Conservation (phyloP, 1,284 basidiomycete genomes). For the Hemileia vastatrix region DNA sequence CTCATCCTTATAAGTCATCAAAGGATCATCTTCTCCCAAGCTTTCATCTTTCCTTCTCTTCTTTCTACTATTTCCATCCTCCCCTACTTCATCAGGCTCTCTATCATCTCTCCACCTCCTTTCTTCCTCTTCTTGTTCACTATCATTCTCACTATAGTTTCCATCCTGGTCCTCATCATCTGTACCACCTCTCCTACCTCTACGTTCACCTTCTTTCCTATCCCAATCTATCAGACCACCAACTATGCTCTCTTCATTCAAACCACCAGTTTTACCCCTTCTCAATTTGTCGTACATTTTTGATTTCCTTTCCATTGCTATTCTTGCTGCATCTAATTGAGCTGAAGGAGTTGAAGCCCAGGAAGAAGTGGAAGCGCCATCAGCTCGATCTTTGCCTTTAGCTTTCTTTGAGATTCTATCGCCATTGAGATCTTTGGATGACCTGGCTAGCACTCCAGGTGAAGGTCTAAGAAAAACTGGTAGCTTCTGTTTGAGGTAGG, state of each 20-base stretch:
- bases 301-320: slow-evolving; percentile 66
- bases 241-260: slow-evolving; percentile 66
- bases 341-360: slow-evolving; percentile 22
- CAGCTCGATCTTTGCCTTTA: slow-evolving; percentile 44
- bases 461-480: slow-evolving; percentile 62
- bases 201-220: slow-evolving; percentile 57
- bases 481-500: slow-evolving; percentile 51
- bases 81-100: background rate
- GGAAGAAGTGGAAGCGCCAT: background rate
- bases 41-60: no score
- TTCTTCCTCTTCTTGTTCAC: slow-evolving; percentile 25
- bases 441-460: slow-evolving; percentile 57
- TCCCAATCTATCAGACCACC: slow-evolving; percentile 76
- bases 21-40: slow-evolving; percentile 61
- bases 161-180: slow-evolving; percentile 28
- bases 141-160: slow-evolving; percentile 50
- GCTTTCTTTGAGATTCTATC: slow-evolving; percentile 55
- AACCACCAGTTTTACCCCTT: slow-evolving; percentile 67
- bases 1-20: slow-evolving; percentile 76
- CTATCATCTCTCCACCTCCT: no score
- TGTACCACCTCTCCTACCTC: slow-evolving; percentile 52
- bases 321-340: slow-evolving; percentile 58
- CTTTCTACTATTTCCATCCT: background rate
- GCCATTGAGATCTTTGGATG: slow-evolving; percentile 58
- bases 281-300: slow-evolving; percentile 68